These are phyloP conservation scores for Pythium biforme DNA, from an alignment of 352 stramenopile species.

Conservation along the genomic window DNA sequence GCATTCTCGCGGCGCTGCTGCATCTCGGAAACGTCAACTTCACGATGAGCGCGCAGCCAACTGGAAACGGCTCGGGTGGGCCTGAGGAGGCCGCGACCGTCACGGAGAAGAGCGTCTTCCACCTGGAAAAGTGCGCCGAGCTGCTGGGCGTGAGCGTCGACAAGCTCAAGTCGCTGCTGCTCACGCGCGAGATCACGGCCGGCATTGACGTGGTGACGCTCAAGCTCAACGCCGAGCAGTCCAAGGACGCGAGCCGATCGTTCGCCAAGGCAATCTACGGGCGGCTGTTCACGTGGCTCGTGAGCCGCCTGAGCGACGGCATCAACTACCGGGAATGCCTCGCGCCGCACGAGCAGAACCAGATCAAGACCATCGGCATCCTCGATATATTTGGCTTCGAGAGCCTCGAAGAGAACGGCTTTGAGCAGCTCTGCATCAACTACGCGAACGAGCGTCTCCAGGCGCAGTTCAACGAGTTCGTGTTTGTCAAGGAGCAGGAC, in stretches of 20 bases:
- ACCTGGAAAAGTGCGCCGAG: conserved; percentile 82
- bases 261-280: conserved; percentile 97
- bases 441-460: conserved; percentile 86
- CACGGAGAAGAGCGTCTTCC: conserved; percentile 31
- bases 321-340: conserved; percentile 70
- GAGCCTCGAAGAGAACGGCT: conserved; percentile 77
- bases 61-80: conserved; percentile 13
- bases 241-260: conserved; percentile 90
- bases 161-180: conserved; percentile 87
- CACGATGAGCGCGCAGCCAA: conserved; percentile 23
- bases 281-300: conserved; percentile 95
- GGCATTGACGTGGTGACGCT: conserved; percentile 87
- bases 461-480: conserved; percentile 88
- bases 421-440: conserved; percentile 88
- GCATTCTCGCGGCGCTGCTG: conserved; percentile 89
- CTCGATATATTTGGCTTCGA: conserved; percentile 91
- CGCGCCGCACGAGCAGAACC: conserved; percentile 39
- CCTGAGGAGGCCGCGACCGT: conserved; percentile 56
- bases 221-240: conserved; percentile 63
- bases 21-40: conserved; percentile 96
- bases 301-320: conserved; percentile 78
- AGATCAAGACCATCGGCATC: conserved; percentile 77
- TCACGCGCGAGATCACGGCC: conserved; percentile 90
- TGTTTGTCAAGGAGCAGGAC: conserved; percentile 85
- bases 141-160: conserved; percentile 85